Evolutionary conservation across 768 basidiomycete species (phyloP), one percentile per base, ranked within the genome.

Genomic region (Boletellus sp.): DNA sequence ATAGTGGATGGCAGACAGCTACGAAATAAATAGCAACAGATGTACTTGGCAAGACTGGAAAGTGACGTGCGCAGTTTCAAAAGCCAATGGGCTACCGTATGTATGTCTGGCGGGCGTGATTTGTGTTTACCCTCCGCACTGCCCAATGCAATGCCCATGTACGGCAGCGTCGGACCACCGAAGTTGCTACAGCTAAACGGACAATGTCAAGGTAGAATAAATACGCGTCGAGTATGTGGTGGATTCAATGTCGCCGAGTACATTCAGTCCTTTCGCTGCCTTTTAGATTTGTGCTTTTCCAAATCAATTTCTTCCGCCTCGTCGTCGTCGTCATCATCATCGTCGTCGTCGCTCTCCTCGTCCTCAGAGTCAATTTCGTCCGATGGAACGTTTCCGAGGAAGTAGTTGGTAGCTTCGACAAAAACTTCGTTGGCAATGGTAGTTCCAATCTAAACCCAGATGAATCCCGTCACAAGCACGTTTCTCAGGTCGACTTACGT

Each of bases 271-370:
- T 67, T 67, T 62, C 79, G 81, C 70, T 78, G 81, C 71, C 85
- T 89, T 72, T 91, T 91, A 47, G 81, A 62, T 54, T 80, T 77
- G 37, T 90, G 90, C 69, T 88, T 86, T 68, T 93, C 90, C 50
- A 93, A 72, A 70, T 93, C 90, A 70, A 93, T 93, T 67, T 92
- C 90, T 38, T 84, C 88, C 39, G 80, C 88, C 20, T 89, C 84
- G 22, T 89, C 87, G 28, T 86, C 84, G 3, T 88, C 85, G 24
- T 86, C 84, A 1, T 88, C 85, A 7, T 85, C 83, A 12, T 85
- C 83, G 9, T 88, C 85, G 7, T 85, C 83, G 12, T 85, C 83
- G 8, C 80, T 79, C 8, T 80, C 78, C 38, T 84, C 82, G 13
- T 84, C 84, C 31, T 85, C 84, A 35, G 77, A 79, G 63, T 87